These are phyloP conservation scores for Omphalea diandra DNA, from an alignment of 441 rosid genomes.

Conservation along the genomic window DNA sequence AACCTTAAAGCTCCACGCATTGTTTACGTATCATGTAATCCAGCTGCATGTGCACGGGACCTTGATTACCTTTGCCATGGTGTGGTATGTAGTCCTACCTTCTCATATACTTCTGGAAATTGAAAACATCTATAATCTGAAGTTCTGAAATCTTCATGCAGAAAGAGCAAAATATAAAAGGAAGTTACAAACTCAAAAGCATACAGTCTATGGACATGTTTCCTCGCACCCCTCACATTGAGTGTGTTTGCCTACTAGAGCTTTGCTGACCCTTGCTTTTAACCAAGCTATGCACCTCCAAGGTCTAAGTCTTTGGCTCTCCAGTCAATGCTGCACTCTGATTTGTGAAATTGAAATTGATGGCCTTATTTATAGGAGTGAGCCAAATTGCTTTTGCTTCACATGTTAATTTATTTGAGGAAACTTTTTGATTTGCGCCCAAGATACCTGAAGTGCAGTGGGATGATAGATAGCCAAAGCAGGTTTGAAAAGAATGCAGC, in stretches of 20 bases:
- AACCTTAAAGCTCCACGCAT: conserved; percentile 76
- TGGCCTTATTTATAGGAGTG: not conserved
- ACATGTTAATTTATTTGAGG: not conserved
- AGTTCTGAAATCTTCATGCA: conserved; percentile 36
- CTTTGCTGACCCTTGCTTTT: conserved; percentile 41
- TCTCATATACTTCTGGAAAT: not conserved
- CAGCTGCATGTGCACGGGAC: conserved; percentile 92
- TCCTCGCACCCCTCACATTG: conserved; percentile 94
- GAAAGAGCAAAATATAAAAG: conserved; percentile 63
- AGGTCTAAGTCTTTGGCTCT: not conserved
- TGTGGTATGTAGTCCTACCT: conserved; percentile 45
- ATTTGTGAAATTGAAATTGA: not conserved
- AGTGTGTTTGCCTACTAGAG: conserved; percentile 83
- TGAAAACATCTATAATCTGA: conserved; percentile 4
- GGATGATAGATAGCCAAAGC: not conserved
- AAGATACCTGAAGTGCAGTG: not conserved
- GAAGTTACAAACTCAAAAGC: conserved; percentile 71
- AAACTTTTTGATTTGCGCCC: not conserved
- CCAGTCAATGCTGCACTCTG: not conserved
- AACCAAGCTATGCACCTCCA: not conserved
- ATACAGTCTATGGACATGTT: conserved; percentile 94
- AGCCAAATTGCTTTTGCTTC: not conserved
- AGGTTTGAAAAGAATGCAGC: not conserved
- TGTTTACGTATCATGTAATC: conserved; percentile 89
- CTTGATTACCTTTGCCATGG: conserved; percentile 96